phyloP scores from a whole-genome alignment of 2,329 filamentous ascomycete species.

The Calonectria naviculata region DNA sequence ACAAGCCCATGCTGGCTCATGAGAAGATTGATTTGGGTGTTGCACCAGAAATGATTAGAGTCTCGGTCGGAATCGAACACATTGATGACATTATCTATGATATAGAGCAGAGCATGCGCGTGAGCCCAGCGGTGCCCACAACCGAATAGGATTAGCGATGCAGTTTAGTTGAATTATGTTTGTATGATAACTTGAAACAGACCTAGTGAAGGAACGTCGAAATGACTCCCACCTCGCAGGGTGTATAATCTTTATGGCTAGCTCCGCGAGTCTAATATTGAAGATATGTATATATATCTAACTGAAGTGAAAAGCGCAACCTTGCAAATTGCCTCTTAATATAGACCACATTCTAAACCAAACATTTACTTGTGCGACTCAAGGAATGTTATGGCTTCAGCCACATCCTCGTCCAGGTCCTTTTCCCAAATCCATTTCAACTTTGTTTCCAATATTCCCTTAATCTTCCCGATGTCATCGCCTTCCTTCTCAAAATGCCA shows the following conservation, averaged over 20 bases:
- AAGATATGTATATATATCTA: no score
- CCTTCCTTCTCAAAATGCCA: conserved; percentile 20
- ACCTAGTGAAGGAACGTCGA: no score
- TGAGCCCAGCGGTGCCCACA: conserved; percentile 12
- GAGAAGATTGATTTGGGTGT: conserved; percentile 86
- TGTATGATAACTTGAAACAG: no score
- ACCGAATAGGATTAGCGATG: not conserved
- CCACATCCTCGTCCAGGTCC: not conserved
- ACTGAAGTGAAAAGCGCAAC: no score
- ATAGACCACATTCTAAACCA: not conserved
- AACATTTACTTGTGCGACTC: not conserved
- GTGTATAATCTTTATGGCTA: no score
- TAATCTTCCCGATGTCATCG: conserved; percentile 20
- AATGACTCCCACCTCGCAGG: no score
- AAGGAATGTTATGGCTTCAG: not conserved
- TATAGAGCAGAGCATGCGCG: conserved; percentile 74
- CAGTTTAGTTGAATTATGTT: no score
- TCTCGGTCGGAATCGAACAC: conserved; percentile 93
- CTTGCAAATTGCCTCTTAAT: not conserved
- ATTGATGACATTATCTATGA: conserved; percentile 96
- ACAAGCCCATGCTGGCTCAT: conserved; percentile 87
- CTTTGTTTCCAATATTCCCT: conserved; percentile 3
- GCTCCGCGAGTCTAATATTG: no score
- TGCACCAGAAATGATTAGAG: conserved; percentile 87
- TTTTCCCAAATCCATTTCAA: conserved; percentile 19